These are phyloP conservation scores for Sphaerobolus stellatus DNA, from an alignment of 1,284 basidiomycete species.

Conservation along the genomic window DNA sequence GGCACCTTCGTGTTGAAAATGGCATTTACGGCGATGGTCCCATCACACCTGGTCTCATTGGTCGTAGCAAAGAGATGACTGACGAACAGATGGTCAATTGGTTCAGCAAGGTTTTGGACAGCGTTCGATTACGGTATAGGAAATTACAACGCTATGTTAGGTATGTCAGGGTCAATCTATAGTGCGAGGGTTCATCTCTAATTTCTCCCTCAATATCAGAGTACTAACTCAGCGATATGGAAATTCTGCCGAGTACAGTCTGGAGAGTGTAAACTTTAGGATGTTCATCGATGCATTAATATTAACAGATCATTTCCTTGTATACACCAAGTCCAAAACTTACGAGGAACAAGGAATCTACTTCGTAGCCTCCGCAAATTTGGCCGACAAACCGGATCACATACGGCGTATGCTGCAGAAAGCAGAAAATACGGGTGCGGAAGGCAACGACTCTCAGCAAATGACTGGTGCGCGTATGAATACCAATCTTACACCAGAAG, in stretches of 20 bases:
- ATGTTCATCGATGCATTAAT: conserved; percentile 80
- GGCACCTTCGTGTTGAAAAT: conserved; percentile 8
- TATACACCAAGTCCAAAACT: conserved; percentile 87
- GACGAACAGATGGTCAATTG: conserved; percentile 82
- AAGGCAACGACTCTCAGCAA: background rate
- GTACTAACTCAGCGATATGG: conserved; percentile 85
- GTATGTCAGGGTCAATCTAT: conserved; percentile 41
- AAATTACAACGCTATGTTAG: conserved; percentile 93
- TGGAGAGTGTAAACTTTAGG: conserved; percentile 81
- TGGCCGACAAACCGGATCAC: conserved; percentile 80
- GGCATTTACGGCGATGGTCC: conserved; percentile 12
- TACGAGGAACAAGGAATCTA: conserved; percentile 95
- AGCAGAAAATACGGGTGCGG: conserved; percentile 69
- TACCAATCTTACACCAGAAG: too few relatives aligned
- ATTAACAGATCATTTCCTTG: conserved; percentile 89
- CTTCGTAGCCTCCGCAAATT: conserved; percentile 82
- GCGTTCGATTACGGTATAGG: conserved; percentile 88
- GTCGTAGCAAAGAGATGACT: conserved; percentile 51
- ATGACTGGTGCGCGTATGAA: background rate
- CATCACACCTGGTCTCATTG: conserved; percentile 8
- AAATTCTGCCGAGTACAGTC: conserved; percentile 92
- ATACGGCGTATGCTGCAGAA: conserved; percentile 83
- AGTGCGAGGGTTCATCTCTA: background rate
- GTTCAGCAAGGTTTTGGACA: conserved; percentile 94
- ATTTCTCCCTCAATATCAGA: conserved; percentile 36